These are phyloP conservation scores for Lactarius hatsudake DNA, from an alignment of 768 basidiomycete genomes.

Conservation along the genomic window DNA sequence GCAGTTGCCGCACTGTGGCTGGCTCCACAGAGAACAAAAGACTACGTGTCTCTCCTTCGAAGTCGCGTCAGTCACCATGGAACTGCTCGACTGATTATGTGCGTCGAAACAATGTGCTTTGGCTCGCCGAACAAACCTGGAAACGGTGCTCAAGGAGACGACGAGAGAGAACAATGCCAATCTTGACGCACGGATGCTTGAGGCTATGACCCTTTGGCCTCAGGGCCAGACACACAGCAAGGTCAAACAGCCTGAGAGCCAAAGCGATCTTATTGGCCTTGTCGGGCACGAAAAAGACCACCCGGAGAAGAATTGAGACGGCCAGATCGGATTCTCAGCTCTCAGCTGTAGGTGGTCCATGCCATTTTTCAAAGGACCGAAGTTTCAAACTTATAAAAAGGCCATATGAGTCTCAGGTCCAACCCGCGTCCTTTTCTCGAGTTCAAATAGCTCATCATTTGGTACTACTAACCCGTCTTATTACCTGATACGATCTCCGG, in stretches of 20 bases:
- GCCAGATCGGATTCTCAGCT: neutral
- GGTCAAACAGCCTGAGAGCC: neutral
- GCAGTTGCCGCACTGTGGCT: neutral
- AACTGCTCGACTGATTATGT: neutral
- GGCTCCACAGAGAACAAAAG: too few species aligned
- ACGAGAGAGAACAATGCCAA: neutral
- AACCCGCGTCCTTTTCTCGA: neutral
- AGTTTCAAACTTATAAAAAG: neutral
- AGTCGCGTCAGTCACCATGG: neutral
- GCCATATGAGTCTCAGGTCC: neutral
- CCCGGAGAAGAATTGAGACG: neutral
- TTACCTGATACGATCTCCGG: neutral
- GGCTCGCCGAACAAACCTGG: neutral
- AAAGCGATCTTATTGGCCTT: neutral
- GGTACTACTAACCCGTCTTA: neutral
- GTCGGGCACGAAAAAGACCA: neutral
- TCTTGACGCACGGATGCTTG: neutral
- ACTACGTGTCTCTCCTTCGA: neutral
- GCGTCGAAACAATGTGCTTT: neutral
- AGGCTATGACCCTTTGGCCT: neutral
- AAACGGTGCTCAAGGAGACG: conserved; percentile 1
- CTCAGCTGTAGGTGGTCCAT: neutral
- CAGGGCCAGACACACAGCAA: neutral
- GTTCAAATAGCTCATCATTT: neutral
- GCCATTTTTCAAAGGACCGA: neutral